Conservation (phyloP, 176 grass and related monocot genomes). For the Triticum urartu region DNA sequence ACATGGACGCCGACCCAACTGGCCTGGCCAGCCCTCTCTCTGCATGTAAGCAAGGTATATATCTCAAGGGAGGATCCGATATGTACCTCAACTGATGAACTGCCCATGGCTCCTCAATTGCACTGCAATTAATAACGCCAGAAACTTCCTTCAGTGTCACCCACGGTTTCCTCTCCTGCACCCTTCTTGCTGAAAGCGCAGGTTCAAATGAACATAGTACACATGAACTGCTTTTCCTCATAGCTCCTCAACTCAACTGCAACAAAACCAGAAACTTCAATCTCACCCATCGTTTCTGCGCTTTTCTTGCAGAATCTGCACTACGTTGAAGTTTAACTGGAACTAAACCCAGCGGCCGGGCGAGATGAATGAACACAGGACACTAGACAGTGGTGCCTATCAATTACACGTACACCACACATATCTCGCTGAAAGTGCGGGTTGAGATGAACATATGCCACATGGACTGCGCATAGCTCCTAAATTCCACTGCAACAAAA, state of each 20-base stretch:
- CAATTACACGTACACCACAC: no score
- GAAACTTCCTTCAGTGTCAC: neutral
- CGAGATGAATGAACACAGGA: no score
- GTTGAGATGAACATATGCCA: no score
- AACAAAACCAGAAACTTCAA: neutral
- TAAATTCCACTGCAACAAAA: neutral
- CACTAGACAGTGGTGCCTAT: no score
- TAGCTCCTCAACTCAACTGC: neutral
- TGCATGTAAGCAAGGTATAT: neutral
- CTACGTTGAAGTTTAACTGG: no score
- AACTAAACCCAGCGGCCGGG: no score
- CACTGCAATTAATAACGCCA: neutral
- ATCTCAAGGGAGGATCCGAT: neutral
- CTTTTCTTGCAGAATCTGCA: neutral
- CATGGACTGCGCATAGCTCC: no score
- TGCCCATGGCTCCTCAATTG: no score
- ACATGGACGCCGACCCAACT: neutral
- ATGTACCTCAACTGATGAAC: no score
- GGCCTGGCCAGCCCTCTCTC: no score
- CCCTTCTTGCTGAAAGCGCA: neutral
- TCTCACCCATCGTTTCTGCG: neutral
- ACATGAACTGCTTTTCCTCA: no score
- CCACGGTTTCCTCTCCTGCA: neutral
- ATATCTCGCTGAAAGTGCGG: neutral
- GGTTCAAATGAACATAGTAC: neutral